A percentile compares a stretch with the other conserved stretches of the same genome.
Evolutionary conservation across 163 green algal species (phyloP).

Genomic region (Trebouxiophyceae sp.): DNA sequence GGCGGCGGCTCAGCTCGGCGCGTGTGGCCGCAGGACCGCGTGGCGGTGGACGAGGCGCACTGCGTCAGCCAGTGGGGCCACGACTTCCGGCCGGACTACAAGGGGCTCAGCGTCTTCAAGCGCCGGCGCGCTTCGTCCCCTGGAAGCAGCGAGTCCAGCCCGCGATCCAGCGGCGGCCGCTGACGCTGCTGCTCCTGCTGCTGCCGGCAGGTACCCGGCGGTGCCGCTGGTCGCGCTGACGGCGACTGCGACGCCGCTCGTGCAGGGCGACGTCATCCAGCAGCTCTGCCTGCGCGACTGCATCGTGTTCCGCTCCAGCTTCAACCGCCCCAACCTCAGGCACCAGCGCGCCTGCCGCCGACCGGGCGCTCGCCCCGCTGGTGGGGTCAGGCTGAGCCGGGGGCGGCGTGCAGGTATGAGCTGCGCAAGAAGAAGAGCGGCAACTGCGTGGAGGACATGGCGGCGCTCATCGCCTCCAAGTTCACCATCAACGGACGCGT

Average conservation of each 20-base stretch:
- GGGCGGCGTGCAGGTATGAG: conserved; percentile 57
- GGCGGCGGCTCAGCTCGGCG: no score
- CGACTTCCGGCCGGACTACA: conserved; percentile 82
- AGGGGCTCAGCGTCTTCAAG: conserved; percentile 73
- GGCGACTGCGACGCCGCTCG: conserved; percentile 70
- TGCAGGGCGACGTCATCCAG: conserved; percentile 72
- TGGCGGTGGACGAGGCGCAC: conserved; percentile 74
- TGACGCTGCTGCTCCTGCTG: no score
- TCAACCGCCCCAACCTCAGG: conserved; percentile 80
- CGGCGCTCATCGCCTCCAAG: conserved; percentile 34
- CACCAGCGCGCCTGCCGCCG: neutral
- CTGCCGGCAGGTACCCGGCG: conserved; percentile 34
- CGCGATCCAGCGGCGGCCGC: no score
- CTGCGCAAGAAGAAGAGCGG: conserved; percentile 70
- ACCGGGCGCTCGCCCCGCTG: no score
- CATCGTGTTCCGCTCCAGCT: conserved; percentile 74
- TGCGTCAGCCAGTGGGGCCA: conserved; percentile 86
- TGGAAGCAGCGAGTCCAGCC: no score
- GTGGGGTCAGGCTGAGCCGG: no score
- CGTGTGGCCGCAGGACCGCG: conserved; percentile 9
- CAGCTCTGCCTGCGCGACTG: conserved; percentile 66
- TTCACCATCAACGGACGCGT: conserved; percentile 22
- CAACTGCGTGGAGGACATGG: conserved; percentile 54
- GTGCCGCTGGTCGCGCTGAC: conserved; percentile 86
- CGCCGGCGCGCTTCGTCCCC: no score